Conservation (phyloP, 2,329 filamentous ascomycete species). For the Trichocomaceae sp. region DNA sequence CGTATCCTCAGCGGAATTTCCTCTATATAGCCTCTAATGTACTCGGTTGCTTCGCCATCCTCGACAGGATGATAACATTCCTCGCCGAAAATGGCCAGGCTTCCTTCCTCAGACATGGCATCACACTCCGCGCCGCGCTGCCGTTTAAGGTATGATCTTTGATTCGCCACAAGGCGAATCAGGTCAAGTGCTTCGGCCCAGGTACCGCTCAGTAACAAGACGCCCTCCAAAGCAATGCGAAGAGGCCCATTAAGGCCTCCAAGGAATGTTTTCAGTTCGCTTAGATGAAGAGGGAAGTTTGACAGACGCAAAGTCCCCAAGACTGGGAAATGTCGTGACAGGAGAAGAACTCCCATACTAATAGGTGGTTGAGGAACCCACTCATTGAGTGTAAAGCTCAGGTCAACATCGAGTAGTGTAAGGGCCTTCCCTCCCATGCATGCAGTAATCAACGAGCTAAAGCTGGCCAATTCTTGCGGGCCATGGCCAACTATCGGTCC, state of each 20-base stretch:
- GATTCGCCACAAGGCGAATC: background rate
- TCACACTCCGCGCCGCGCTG: background rate
- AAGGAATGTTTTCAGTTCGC: background rate
- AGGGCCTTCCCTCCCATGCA: conserved; percentile 1
- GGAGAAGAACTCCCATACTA: conserved; percentile 1
- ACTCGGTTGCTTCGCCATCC: background rate
- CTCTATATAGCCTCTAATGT: background rate
- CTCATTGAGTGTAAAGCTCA: background rate
- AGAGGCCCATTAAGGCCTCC: background rate
- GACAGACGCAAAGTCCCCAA: background rate
- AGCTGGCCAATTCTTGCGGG: background rate
- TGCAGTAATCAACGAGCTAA: conserved; percentile 1
- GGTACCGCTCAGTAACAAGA: conserved; percentile 2
- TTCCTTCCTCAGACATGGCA: background rate
- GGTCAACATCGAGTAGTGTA: background rate
- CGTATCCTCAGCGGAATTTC: background rate
- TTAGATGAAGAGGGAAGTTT: conserved; percentile 2
- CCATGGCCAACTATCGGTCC: background rate
- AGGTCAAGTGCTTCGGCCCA: background rate
- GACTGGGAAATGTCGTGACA: background rate
- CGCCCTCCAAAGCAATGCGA: background rate
- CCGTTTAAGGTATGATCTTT: background rate
- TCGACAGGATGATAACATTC: background rate
- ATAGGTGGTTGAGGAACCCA: background rate
- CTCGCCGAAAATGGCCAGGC: background rate